These are phyloP conservation scores for Cercospora sesami DNA, from an alignment of 2,329 filamentous ascomycete genomes.

Conservation along the genomic window DNA sequence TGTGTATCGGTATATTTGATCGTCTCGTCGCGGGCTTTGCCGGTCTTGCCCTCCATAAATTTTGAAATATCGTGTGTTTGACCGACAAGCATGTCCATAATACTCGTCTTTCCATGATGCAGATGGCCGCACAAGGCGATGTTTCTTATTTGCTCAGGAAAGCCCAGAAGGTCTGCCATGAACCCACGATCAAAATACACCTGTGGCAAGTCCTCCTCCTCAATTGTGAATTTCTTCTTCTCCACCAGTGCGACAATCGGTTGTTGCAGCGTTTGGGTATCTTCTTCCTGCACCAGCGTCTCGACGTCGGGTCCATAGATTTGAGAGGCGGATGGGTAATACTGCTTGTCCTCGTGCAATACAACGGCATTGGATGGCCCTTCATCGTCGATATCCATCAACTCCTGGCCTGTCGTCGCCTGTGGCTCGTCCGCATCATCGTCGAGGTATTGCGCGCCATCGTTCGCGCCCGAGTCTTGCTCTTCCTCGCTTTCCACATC, in stretches of 20 bases:
- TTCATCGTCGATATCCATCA: conserved; percentile 91
- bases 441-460: conserved; percentile 76
- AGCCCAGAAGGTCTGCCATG: conserved; percentile 95
- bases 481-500: conserved; percentile 85
- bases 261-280: conserved; percentile 86
- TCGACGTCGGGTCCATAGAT: conserved; percentile 94
- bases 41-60: conserved; percentile 75
- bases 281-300: conserved; percentile 93
- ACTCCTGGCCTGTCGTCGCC: conserved; percentile 67
- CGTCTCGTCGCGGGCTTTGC: conserved; percentile 82
- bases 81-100: conserved; percentile 96
- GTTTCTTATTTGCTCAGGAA: conserved; percentile 90
- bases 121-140: conserved; percentile 88
- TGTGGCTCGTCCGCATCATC: conserved; percentile 62
- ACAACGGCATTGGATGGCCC: conserved; percentile 96
- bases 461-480: conserved; percentile 72
- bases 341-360: conserved; percentile 98
- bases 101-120: conserved; percentile 95
- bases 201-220: conserved; percentile 87
- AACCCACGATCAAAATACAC: conserved; percentile 87
- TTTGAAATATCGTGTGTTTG: conserved; percentile 89
- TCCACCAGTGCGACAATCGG: conserved; percentile 92
- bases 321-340: conserved; percentile 97
- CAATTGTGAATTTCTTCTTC: conserved; percentile 92
- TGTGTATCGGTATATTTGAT: conserved; percentile 93